Base-by-base conservation (phyloP, 1,139 yeast genomes). In the Saccharomyces hybrid region DNA sequence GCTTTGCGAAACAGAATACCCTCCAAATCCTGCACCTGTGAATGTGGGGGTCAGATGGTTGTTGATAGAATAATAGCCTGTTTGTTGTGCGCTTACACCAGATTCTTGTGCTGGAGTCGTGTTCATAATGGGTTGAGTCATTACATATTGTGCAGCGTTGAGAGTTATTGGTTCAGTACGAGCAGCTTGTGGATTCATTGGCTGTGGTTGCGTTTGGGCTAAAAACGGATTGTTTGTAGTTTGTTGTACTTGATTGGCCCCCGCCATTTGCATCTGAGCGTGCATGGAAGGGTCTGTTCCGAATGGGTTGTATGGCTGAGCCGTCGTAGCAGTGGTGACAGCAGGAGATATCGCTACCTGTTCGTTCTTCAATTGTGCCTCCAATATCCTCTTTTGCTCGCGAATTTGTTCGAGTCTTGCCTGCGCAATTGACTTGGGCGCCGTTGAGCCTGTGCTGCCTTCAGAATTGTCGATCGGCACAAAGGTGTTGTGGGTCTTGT, bases 21-120 rank as follows among this genome's bases (percentile, higher is more conserved):
- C 83, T 16, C 84, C 84, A 68, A 80, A 80, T 0, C 86, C 86
- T 47, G 76, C 76, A 11, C 86, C 86, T 14, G 86, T 81, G 59
- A 70, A 74, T 1, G 75, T 63, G 32, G 79, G 69, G 49, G 66
- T 55, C 47, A 68, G 56, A 20, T 58, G 55, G n/a, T 59, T 51
- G 41, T 63, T 54, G 44, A 56, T 50, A 26, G 61, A 48, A 34
- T 63, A 50, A 31, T 51, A 49, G 13, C 26, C 38, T 32, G 53
- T 50, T 38, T 26, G 52, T 16, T 48, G 50, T 8, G 54, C 53
- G 16, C 54, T 51, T 7, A 50, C 41, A 42, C 50, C 56, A 16
- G 54, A 50, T 28, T 41, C 52, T 13, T 48, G 50, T 14, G 41
- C 27, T 4, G 46, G 20, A n/a, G 14, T 28, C 5, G 48, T 9